Conservation (phyloP, 805 yeast genomes). For the Middelhovenomyces tepae region DNA sequence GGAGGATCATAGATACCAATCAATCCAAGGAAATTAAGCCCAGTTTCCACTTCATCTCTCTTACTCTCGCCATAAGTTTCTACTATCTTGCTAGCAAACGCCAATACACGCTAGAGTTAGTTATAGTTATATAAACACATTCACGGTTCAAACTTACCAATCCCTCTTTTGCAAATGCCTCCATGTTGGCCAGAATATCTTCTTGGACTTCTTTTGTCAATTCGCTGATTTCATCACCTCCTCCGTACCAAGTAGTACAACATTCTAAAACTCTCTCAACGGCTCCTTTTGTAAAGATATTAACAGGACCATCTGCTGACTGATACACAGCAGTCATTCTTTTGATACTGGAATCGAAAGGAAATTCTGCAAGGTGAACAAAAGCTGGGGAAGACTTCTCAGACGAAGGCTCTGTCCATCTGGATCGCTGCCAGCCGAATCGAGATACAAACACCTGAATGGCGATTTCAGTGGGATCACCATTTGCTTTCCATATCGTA, state of each 20-base stretch:
- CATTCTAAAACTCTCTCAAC: slow-evolving; percentile 57
- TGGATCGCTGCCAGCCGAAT: slow-evolving; percentile 31
- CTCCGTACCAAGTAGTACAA: slow-evolving; percentile 47
- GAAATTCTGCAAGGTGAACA: slow-evolving; percentile 53
- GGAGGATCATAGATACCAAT: slow-evolving; percentile 81
- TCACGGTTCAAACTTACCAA: no score
- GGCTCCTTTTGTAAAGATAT: slow-evolving; percentile 61
- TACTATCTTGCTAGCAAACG: slow-evolving; percentile 47
- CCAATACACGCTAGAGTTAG: slow-evolving; percentile 64
- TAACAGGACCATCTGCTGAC: slow-evolving; percentile 24
- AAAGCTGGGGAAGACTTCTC: no score
- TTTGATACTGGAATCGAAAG: slow-evolving; percentile 67
- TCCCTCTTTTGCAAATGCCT: slow-evolving; percentile 53
- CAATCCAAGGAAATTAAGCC: slow-evolving; percentile 52
- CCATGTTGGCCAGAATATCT: slow-evolving; percentile 47
- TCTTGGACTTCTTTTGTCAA: slow-evolving; percentile 35
- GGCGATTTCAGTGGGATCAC: slow-evolving; percentile 87
- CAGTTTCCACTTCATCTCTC: slow-evolving; percentile 42
- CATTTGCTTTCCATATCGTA: slow-evolving; percentile 63
- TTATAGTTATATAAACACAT: no score
- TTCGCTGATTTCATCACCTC: slow-evolving; percentile 19
- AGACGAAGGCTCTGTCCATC: slow-evolving; percentile 32
- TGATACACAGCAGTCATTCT: slow-evolving; percentile 59
- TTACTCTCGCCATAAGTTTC: slow-evolving; percentile 19
- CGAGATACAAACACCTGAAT: slow-evolving; percentile 69